Evolutionary conservation across 1,284 basidiomycete species (phyloP).

Genomic region (Ustilago sp.): DNA sequence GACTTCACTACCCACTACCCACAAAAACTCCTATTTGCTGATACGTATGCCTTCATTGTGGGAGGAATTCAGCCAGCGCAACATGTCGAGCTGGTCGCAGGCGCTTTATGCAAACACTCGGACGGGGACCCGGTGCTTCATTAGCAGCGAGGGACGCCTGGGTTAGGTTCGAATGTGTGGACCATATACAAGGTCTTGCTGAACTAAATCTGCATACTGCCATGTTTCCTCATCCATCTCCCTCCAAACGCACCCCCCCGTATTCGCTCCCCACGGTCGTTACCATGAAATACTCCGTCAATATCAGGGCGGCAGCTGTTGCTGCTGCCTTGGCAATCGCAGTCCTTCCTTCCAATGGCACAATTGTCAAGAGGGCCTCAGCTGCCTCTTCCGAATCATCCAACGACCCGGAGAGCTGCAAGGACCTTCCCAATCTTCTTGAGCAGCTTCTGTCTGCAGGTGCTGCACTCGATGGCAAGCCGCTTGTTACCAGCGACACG

Average conservation of each 20-base stretch:
- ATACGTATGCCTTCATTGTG: too few species aligned
- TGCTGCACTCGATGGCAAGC: background rate
- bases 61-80: too few species aligned
- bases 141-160: background rate
- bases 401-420: constrained; percentile 19
- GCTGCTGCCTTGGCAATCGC: constrained; percentile 2
- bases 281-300: constrained; percentile 6
- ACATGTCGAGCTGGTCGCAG: too few species aligned
- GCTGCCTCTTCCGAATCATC: background rate
- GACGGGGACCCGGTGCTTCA: background rate
- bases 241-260: background rate
- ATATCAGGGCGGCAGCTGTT: background rate
- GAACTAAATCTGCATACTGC: background rate
- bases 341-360: background rate
- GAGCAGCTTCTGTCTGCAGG: constrained; percentile 24
- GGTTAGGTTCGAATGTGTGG: background rate
- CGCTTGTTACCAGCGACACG: constrained; percentile 11
- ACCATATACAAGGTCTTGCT: background rate
- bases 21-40: too few species aligned
- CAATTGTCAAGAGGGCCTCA: constrained; percentile 4
- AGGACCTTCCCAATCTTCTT: constrained; percentile 24
- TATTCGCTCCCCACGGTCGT: constrained; percentile 2
- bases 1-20: too few species aligned
- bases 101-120: too few species aligned
- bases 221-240: background rate